Evolutionary conservation across 768 basidiomycete genomes (phyloP), one percentile per base, ranked within the genome.

Genomic region (Pleurotus citrinopileatus): DNA sequence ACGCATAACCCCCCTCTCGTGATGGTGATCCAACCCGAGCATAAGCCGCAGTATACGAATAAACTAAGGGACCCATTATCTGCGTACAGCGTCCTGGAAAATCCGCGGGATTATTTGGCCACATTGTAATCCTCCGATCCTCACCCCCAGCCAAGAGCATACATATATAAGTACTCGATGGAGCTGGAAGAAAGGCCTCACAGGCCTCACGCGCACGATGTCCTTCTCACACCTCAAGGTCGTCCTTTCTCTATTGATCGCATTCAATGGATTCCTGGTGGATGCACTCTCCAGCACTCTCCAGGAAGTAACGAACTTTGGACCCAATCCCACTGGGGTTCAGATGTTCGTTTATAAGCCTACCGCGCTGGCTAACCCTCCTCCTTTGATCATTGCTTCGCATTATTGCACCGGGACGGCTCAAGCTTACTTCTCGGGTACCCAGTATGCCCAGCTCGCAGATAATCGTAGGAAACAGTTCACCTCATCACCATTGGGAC

Each of bases 331-430:
- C 17, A 81, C 74, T 40, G 72, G 73, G 61, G 78, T 82, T 36
- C 66, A 68, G 36, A 74, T 80, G 68, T 82, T 64, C 62, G 62
- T 75, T 12, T 78, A 78, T 64, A 67, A 65, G 50, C 78, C 79
- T 2, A 56, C 71, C 5, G 70, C 59, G 37, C 63, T 78, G 19
- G 65, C 60, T 2, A 42, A 68, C 36, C 67, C 68, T 8, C 77
- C 79, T 2, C 69, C 78, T 10, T 65, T 82, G 32, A 75, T 82
- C 46, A 74, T 82, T 45, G 81, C 79, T 10, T 73, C 79, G 28
- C 81, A 82, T 62, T 75, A 75, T 56, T 83, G 82, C 67, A 61
- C 67, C 7, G 82, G 78, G 22, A 73, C 77, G 0, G 82, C 78
- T 0, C 74, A 78, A 56, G 77, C 72, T 0, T 82, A 76, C 65